Evolutionary conservation across 2,329 filamentous ascomycete genomes (phyloP).

Genomic region (Pestalotiopsis sp.): DNA sequence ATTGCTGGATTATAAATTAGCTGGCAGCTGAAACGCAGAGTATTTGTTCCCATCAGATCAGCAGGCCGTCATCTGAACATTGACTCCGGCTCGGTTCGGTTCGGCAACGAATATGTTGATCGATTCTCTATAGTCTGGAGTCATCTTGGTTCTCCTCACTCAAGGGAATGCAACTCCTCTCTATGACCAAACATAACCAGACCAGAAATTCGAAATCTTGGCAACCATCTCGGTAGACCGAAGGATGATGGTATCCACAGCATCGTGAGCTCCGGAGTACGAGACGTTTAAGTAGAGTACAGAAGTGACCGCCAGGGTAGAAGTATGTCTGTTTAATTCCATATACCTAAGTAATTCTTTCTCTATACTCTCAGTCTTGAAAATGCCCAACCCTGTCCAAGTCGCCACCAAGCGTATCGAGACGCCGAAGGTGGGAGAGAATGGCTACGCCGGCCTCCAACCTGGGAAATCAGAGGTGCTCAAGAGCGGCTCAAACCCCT

Average conservation of each 20-base stretch:
- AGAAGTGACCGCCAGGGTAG: not conserved
- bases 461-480: conserved; percentile 41
- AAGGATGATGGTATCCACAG: not conserved
- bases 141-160: not conserved
- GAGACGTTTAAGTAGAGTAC: not conserved
- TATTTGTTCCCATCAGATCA: not conserved
- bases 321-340: not conserved
- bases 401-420: conserved; percentile 20
- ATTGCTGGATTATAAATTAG: not conserved
- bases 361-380: not conserved
- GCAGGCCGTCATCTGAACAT: not conserved
- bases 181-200: not conserved
- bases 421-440: conserved; percentile 37
- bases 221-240: not conserved
- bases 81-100: not conserved
- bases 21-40: not conserved
- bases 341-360: not conserved
- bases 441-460: conserved; percentile 39
- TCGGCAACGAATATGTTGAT: not conserved
- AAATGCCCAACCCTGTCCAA: conserved; percentile 21
- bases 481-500: conserved; percentile 37
- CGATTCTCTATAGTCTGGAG: not conserved
- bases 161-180: not conserved
- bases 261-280: not conserved
- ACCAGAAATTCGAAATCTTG: not conserved